Evolutionary conservation across 169 alveolate species (phyloP), one percentile per base, ranked within the genome.

Genomic region (Eimeria brunetti): DNA sequence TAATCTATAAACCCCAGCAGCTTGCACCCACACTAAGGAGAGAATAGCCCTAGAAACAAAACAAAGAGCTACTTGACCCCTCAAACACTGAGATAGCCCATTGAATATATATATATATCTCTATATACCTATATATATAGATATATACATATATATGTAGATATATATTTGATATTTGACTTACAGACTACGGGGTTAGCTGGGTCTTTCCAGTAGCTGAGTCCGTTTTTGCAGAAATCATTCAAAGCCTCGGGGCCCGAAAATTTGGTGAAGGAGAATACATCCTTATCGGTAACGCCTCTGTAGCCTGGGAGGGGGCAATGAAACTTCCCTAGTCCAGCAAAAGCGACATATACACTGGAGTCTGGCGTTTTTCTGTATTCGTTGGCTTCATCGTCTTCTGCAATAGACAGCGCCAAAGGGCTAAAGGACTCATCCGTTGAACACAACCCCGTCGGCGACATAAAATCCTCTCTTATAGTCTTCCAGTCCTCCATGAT

Each of bases 401-500:
- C n/a, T n/a, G n/a, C n/a, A n/a, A n/a, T n/a, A n/a, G n/a, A n/a
- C n/a, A n/a, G n/a, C n/a, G n/a, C n/a, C n/a, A n/a, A n/a, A 14
- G 90, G 90, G 24, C 14, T 56, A n/a, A 0, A 6, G 12, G 90
- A 73, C 7, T 27, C 53, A n/a, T 49, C 73, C n/a, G 90, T 46
- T 33, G 90, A 53, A 49, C 90, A 83, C 24, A 83, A 27, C 18
- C 90, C 90, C 20, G 6, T 30, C 8, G 90, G 22, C 11, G 67
- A 51, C 30, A 83, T 11, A 9, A 83, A 41, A 6, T 3, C 14
- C 3, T 53, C 73, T 14, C 53, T 38, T 27, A 83, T 83, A 30
- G 33, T 53, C n/a, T 27, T 49, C 90, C 90, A 83, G 75, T 83
- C 90, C 53, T 83, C 75, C 69, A 83, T 30, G 30, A 83, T 83